Conservation (phyloP, 2,329 filamentous ascomycete species). For the Colletotrichum sp. region DNA sequence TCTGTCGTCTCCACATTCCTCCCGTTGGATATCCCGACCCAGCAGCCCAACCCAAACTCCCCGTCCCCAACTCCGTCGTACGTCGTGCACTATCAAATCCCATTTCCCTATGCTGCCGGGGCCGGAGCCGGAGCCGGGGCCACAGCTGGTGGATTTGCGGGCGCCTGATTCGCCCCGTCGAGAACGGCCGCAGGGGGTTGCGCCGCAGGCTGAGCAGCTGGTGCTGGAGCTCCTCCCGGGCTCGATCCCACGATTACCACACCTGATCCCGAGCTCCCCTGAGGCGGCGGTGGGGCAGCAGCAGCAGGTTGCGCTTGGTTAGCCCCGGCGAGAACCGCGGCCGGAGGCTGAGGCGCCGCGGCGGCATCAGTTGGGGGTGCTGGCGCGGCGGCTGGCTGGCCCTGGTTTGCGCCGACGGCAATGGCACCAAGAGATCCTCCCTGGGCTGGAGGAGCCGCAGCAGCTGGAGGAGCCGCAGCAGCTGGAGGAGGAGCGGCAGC, state of each 20-base stretch:
- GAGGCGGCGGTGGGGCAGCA: background rate
- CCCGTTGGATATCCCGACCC: background rate
- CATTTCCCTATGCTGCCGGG: background rate
- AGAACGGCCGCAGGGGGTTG: background rate
- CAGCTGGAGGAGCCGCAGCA: no score
- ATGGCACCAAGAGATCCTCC: background rate
- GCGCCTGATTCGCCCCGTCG: background rate
- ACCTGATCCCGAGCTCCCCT: background rate
- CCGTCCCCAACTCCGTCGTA: background rate
- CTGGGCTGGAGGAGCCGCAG: background rate
- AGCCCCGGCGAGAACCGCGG: background rate
- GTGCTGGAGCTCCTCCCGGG: background rate
- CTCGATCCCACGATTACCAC: constrained; percentile 3
- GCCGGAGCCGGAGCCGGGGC: background rate
- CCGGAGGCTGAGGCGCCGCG: background rate
- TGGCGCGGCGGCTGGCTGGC: background rate
- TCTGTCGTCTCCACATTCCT: background rate
- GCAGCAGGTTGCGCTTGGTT: background rate
- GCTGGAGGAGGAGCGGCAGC: background rate
- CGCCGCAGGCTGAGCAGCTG: background rate
- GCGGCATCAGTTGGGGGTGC: background rate
- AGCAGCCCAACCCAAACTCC: background rate
- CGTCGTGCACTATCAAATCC: background rate
- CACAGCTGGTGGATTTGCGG: background rate
- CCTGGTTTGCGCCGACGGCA: constrained; percentile 7